Conservation (phyloP, 352 stramenopile genomes). For the Pythium rhizo-oryzae region DNA sequence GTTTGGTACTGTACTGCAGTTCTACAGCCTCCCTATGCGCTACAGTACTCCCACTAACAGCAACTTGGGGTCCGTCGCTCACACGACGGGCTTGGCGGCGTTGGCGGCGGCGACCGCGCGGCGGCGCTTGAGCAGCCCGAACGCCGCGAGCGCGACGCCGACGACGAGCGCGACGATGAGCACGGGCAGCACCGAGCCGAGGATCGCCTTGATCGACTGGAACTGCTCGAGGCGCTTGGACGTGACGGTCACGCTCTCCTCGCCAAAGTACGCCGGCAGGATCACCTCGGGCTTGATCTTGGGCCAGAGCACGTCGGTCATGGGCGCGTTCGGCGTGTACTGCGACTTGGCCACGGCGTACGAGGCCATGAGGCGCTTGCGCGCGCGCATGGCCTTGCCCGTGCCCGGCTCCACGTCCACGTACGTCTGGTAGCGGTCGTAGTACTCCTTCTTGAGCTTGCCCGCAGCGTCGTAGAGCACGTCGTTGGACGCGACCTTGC, state of each 20-base stretch:
- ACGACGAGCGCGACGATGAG: conserved; percentile 57
- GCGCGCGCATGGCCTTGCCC: conserved; percentile 65
- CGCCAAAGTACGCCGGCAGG: conserved; percentile 58
- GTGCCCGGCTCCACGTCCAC: conserved; percentile 67
- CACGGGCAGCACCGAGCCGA: conserved; percentile 54
- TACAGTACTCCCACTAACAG: no score
- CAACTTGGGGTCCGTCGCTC: no score
- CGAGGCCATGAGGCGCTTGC: conserved; percentile 60
- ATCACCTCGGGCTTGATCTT: conserved; percentile 54
- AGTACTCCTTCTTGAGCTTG: conserved; percentile 41
- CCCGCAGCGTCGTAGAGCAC: conserved; percentile 47
- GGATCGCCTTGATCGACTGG: conserved; percentile 51
- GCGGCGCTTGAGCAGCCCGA: conserved; percentile 52
- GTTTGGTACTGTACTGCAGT: no score
- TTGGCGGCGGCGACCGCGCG: conserved; percentile 11
- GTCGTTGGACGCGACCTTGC: conserved; percentile 37
- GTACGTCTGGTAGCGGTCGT: conserved; percentile 50
- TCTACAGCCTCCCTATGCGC: no score
- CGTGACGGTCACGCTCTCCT: conserved; percentile 50
- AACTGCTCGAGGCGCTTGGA: conserved; percentile 45
- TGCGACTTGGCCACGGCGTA: conserved; percentile 51
- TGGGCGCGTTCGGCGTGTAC: conserved; percentile 35
- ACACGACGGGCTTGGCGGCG: background rate
- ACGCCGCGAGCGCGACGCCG: conserved; percentile 37
- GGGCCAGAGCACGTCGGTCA: conserved; percentile 67